These are phyloP conservation scores for Mercurialis annua DNA, from an alignment of 345 rosid genomes.

Conservation along the genomic window DNA sequence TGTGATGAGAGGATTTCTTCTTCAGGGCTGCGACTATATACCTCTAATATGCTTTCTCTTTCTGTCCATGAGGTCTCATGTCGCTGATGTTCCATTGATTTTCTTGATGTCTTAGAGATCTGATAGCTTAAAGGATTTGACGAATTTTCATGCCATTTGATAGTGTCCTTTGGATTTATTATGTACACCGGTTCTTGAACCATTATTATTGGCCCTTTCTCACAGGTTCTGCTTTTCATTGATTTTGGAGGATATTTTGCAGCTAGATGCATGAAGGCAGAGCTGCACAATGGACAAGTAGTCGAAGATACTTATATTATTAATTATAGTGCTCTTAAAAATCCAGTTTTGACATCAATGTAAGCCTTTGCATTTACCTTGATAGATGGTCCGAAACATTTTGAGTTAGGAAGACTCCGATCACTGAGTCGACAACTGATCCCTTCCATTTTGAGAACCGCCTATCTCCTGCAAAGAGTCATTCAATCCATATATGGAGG, in stretches of 20 bases:
- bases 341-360: conserved; percentile 5
- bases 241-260: conserved; percentile 68
- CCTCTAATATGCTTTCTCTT: conserved; percentile 36
- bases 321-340: conserved; percentile 9
- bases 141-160: conserved; percentile 40
- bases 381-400: conserved; percentile 97
- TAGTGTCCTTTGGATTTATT: conserved; percentile 31
- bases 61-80: conserved; percentile 39
- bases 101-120: conserved; percentile 32
- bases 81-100: conserved; percentile 38
- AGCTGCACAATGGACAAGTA: conserved; percentile 51
- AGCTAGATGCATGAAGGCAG: conserved; percentile 89
- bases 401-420: conserved; percentile 95
- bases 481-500: conserved; percentile 2
- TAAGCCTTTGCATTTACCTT: conserved; percentile 47
- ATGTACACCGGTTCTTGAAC: conserved; percentile 60
- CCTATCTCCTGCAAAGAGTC: conserved; percentile 69
- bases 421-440: conserved; percentile 93
- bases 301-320: conserved; percentile 16
- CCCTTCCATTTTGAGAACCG: conserved; percentile 99
- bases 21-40: conserved; percentile 45
- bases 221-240: conserved; percentile 26
- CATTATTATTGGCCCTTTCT: conserved; percentile 28
- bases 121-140: conserved; percentile 29
- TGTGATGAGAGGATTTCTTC: conserved; percentile 77